Percentiles rank a stretch among this genome's conserved stretches.
Conservation (phyloP, 345 rosid genomes). For the Eucalyptus tenuipes region DNA sequence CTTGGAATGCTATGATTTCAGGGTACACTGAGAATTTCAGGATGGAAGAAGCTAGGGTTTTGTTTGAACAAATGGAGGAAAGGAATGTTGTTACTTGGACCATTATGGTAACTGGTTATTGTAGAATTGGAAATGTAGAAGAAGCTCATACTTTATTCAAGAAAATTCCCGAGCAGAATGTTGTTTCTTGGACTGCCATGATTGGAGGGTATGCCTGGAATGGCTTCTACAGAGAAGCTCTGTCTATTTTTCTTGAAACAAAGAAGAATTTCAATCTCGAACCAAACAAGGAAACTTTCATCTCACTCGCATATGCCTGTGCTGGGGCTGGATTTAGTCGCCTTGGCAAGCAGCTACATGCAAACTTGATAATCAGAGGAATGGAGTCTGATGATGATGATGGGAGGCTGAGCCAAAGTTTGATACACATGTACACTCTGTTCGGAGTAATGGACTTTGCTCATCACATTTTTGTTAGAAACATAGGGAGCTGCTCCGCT, state of each 20-base stretch:
- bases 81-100: conserved; percentile 54
- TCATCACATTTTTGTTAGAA: conserved; percentile 17
- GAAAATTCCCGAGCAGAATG: conserved; percentile 44
- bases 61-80: conserved; percentile 43
- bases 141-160: conserved; percentile 35
- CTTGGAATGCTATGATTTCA: conserved; percentile 47
- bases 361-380: conserved; percentile 30
- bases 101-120: conserved; percentile 51
- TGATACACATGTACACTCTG: conserved; percentile 58
- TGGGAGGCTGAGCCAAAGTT: conserved; percentile 54
- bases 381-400: conserved; percentile 35
- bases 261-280: neutral
- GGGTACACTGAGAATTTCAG: conserved; percentile 34
- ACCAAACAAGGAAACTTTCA: conserved; percentile 57
- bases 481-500: neutral
- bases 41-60: conserved; percentile 18
- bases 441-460: conserved; percentile 48
- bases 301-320: conserved; percentile 71
- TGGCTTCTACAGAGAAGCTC: conserved; percentile 35
- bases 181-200: conserved; percentile 68
- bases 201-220: conserved; percentile 56
- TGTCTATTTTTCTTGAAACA: conserved; percentile 32
- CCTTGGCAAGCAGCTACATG: conserved; percentile 57
- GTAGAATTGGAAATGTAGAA: conserved; percentile 39
- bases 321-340: conserved; percentile 30